These are phyloP conservation scores for Chlorella sp. DNA, from an alignment of 139 green algal genomes.

Conservation along the genomic window DNA sequence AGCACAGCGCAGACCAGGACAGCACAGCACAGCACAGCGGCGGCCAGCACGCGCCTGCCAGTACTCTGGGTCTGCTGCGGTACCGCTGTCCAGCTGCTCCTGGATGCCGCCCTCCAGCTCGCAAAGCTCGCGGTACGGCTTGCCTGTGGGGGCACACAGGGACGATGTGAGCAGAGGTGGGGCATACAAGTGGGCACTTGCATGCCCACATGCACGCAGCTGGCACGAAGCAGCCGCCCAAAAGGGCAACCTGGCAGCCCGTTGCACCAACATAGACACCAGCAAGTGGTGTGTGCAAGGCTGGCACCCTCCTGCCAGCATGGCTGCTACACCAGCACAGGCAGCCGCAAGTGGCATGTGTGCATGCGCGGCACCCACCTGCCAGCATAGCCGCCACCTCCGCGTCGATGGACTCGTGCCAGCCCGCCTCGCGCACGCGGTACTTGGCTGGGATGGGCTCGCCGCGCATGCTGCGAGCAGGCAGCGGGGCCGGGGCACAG, in stretches of 20 bases:
- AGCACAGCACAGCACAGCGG: too few species aligned
- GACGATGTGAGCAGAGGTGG: too few species aligned
- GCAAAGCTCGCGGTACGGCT: constrained; percentile 56
- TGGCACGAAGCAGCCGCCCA: too few species aligned
- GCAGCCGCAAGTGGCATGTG: too few species aligned
- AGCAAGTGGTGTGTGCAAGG: too few species aligned
- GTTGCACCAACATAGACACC: too few species aligned
- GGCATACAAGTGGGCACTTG: not conserved
- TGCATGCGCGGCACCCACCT: too few species aligned
- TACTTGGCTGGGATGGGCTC: constrained; percentile 37
- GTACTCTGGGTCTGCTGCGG: constrained; percentile 76
- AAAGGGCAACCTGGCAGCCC: not conserved
- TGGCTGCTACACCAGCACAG: not conserved
- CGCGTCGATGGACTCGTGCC: constrained; percentile 69
- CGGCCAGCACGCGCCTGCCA: constrained; percentile 46
- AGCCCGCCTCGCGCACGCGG: constrained; percentile 37
- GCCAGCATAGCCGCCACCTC: constrained; percentile 78
- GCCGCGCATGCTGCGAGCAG: constrained; percentile 7
- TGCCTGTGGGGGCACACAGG: too few species aligned
- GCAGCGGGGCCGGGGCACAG: not conserved
- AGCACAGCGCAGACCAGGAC: too few species aligned
- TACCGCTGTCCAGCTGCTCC: constrained; percentile 51
- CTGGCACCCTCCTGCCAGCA: not conserved
- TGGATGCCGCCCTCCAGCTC: constrained; percentile 55
- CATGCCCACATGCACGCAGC: too few species aligned